Evolutionary conservation across 768 basidiomycete genomes (phyloP).

Genomic region (Tulasnella sp.): DNA sequence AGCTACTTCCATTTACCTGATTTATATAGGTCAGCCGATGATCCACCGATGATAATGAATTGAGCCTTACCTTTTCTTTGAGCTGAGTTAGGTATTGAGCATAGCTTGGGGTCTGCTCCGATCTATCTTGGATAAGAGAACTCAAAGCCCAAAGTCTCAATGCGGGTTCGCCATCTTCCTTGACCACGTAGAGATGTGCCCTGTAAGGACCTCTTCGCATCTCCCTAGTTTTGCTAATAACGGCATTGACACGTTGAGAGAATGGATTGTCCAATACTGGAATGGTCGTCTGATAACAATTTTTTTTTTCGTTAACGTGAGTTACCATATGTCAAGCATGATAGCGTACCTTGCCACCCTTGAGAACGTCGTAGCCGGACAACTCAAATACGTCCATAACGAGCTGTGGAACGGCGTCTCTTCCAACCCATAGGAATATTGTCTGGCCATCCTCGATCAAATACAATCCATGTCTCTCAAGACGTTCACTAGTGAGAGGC

Average conservation of each 20-base stretch:
- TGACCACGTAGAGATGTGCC: slow-evolving; percentile 90
- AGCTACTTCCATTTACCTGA: slow-evolving; percentile 13
- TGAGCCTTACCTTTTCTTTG: slow-evolving; percentile 64
- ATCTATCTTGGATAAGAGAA: slow-evolving; percentile 83
- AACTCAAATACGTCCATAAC: slow-evolving; percentile 90
- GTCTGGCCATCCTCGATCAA: slow-evolving; percentile 96
- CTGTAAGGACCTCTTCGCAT: slow-evolving; percentile 85
- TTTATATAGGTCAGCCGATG: background rate
- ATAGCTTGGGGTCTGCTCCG: slow-evolving; percentile 85
- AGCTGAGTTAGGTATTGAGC: slow-evolving; percentile 83
- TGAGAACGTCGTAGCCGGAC: slow-evolving; percentile 73
- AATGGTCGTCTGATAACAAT: slow-evolving; percentile 54
- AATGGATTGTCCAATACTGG: slow-evolving; percentile 84
- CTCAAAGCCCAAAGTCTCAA: slow-evolving; percentile 92
- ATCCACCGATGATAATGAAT: background rate
- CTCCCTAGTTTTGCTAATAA: slow-evolving; percentile 90
- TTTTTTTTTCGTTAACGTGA: slow-evolving; percentile 1
- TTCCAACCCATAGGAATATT: slow-evolving; percentile 96
- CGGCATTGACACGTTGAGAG: slow-evolving; percentile 88
- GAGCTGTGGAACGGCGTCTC: slow-evolving; percentile 93
- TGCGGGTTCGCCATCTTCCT: slow-evolving; percentile 94
- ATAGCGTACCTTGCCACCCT: slow-evolving; percentile 72
- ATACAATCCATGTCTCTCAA: slow-evolving; percentile 91
- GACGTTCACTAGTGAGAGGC: slow-evolving; percentile 85
- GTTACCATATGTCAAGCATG: background rate